Conservation (phyloP, 2,329 filamentous ascomycete species). For the Mollisiaceae sp. region DNA sequence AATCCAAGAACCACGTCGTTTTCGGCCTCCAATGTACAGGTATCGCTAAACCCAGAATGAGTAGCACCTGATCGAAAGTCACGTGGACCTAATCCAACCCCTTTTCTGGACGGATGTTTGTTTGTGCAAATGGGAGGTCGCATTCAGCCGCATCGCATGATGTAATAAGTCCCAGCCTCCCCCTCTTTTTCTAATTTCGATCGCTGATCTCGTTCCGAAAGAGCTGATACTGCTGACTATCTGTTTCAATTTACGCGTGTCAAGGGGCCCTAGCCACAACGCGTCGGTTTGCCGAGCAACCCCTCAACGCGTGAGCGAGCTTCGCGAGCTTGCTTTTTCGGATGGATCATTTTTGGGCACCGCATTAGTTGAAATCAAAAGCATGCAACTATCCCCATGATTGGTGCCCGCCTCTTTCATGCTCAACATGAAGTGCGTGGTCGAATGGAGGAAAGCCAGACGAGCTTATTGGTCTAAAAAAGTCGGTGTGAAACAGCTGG, state of each 20-base stretch:
- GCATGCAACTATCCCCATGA: neutral
- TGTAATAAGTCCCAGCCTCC: neutral
- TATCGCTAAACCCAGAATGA: no score
- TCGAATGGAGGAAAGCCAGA: neutral
- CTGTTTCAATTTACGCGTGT: neutral
- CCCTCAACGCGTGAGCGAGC: neutral
- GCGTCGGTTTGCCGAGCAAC: neutral
- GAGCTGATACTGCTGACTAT: neutral
- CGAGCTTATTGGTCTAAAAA: neutral
- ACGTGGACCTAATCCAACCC: neutral
- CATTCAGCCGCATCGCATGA: neutral
- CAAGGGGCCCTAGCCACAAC: neutral
- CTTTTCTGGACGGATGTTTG: neutral
- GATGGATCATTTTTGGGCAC: neutral
- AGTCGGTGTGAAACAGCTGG: neutral
- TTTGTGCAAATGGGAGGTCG: no score
- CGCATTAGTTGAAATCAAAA: neutral
- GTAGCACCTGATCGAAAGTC: neutral
- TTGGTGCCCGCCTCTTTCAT: slow-evolving; percentile 2
- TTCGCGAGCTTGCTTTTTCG: neutral
- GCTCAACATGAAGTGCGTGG: neutral
- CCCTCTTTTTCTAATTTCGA: neutral
- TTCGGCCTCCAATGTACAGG: no score
- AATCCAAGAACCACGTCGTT: neutral
- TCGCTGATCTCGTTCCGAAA: neutral